phyloP scores from a whole-genome alignment of 805 yeast genomes.

The Saccharomycopsis schoenii region DNA sequence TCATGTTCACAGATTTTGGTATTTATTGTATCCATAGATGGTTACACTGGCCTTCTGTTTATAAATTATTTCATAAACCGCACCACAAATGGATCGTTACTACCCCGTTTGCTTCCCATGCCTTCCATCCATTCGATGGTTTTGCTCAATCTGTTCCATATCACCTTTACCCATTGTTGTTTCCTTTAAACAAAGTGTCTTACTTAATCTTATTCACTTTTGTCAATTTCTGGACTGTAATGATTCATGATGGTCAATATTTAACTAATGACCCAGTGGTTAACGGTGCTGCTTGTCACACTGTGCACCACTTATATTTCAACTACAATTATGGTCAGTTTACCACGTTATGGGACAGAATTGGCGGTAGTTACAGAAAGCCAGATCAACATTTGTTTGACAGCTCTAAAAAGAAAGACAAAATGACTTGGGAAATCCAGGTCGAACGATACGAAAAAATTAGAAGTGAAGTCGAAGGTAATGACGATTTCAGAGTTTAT shows the following conservation, averaged over 20 bases:
- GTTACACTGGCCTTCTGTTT: slow-evolving; percentile 86
- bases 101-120: slow-evolving; percentile 96
- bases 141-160: slow-evolving; percentile 88
- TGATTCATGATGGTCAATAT: slow-evolving; percentile 98
- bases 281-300: slow-evolving; percentile 98
- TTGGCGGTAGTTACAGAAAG: slow-evolving; percentile 85
- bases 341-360: slow-evolving; percentile 95
- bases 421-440: slow-evolving; percentile 61
- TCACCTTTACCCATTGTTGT: slow-evolving; percentile 81
- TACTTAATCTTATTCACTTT: slow-evolving; percentile 77
- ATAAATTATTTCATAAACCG: slow-evolving; percentile 85
- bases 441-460: slow-evolving; percentile 66
- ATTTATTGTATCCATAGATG: slow-evolving; percentile 87
- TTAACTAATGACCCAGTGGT: slow-evolving; percentile 86
- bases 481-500: slow-evolving; percentile 62
- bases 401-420: slow-evolving; percentile 44
- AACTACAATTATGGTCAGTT: slow-evolving; percentile 98
- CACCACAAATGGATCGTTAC: slow-evolving; percentile 99
- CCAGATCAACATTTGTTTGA: slow-evolving; percentile 86
- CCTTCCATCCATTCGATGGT: slow-evolving; percentile 98
- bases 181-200: slow-evolving; percentile 84
- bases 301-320: slow-evolving; percentile 93
- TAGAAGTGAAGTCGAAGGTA: slow-evolving; percentile 73
- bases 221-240: slow-evolving; percentile 96
- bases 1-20: slow-evolving; percentile 89